phyloP scores from a whole-genome alignment of 805 yeast species.

The Starmerella apis region DNA sequence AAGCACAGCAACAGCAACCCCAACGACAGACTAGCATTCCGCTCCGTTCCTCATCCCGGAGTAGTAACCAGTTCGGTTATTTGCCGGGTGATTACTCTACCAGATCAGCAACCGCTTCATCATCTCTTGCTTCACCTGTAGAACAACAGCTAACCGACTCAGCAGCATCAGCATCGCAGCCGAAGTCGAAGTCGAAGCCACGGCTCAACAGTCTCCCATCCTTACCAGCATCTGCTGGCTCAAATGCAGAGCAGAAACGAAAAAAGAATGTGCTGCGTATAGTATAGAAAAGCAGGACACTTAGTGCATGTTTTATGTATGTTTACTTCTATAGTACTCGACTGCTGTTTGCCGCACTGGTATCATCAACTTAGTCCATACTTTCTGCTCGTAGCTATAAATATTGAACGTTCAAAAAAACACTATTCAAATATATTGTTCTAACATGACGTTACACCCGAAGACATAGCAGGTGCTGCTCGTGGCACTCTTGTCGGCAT shows the following conservation, averaged over 20 bases:
- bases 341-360: too few species aligned
- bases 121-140: neutral
- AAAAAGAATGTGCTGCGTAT: slow-evolving; percentile 16
- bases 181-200: neutral
- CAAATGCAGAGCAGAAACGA: slow-evolving; percentile 3
- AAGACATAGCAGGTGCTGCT: slow-evolving; percentile 53
- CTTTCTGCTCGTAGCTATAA: too few species aligned
- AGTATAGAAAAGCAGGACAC: slow-evolving; percentile 20
- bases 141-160: neutral
- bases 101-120: neutral
- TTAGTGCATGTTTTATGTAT: neutral
- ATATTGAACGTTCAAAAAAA: too few species aligned
- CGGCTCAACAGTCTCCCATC: slow-evolving; percentile 11
- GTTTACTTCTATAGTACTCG: neutral
- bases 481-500: slow-evolving; percentile 62
- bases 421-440: too few species aligned
- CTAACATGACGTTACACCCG: too few species aligned
- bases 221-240: slow-evolving; percentile 7
- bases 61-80: neutral
- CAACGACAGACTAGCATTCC: slow-evolving; percentile 8
- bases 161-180: neutral
- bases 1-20: neutral
- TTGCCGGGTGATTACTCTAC: neutral
- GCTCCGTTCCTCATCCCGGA: neutral
- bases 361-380: neutral